Evolutionary conservation across 441 rosid species (phyloP), one percentile per base, ranked within the genome.

Genomic region (Brassica hybrid): DNA sequence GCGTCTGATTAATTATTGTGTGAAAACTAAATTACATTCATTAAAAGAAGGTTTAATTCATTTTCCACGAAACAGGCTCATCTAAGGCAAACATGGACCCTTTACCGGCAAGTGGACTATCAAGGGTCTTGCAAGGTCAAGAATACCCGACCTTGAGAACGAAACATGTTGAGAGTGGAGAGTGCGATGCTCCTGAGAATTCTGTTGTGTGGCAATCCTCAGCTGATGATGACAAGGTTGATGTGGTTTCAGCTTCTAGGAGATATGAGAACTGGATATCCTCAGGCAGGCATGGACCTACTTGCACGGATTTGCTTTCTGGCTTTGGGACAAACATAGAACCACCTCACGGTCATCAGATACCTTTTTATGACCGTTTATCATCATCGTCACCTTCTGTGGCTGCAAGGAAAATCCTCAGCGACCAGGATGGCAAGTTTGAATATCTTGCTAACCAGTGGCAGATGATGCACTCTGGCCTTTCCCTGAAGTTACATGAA

Each of bases 91-190:
- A 78, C 71, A 69, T 80, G 81, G 99, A 91, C 84, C 87, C 97
- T 85, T 74, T 89, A 75, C 81, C 86, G 0, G 82, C 85, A 50
- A 85, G 85, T 75, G 94, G n/a, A n/a, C n/a, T 87, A 80, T 79
- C 98, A 45, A 94, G 94, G 97, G 97, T 90, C 94, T 91, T 91
- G 92, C 97, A 94, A 92, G 98, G 97, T 88, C 98, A 93, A 93
- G 97, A 92, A 85, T 83, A 82, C 72, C 73, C 92, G 81, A 83
- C 93, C 94, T 86, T 88, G 93, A 87, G 90, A 83, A 84, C 88
- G 72, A 88, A 83, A 84, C 86, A 86, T 77, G 60, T 84, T 2
- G 90, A 86, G 82, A 92, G 83, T 83, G 84, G 81, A 0, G 97
- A 89, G 69, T 82, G 89, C 38, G 94, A 84, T 41, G 83, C 81